Percentiles rank a stretch among this genome's conserved stretches.
Evolutionary conservation across 1,284 basidiomycete species (phyloP).

Genomic region (Stereum hirsutum): DNA sequence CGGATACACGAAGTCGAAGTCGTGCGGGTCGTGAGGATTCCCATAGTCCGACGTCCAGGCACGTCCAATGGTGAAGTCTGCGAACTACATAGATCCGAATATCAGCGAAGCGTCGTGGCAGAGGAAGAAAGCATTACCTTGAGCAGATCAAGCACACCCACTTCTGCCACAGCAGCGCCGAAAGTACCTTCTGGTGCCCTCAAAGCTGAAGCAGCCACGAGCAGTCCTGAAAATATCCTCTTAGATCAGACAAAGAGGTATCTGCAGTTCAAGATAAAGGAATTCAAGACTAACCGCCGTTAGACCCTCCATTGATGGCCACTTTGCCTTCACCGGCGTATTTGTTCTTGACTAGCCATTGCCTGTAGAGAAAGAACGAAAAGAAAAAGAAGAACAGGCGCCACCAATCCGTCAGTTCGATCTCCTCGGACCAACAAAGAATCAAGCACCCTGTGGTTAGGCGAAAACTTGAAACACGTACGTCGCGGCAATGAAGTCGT

Average conservation of each 20-base stretch:
- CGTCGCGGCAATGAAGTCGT: slow-evolving; percentile 79
- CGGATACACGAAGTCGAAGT: slow-evolving; percentile 77
- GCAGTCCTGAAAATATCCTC: slow-evolving; percentile 38
- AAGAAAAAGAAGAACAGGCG: slow-evolving; percentile 1
- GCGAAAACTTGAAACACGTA: slow-evolving; percentile 28
- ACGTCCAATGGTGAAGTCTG: slow-evolving; percentile 70
- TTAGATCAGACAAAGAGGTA: slow-evolving; percentile 8
- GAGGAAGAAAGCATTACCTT: slow-evolving; percentile 37
- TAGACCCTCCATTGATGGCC: slow-evolving; percentile 71
- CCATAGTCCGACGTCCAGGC: slow-evolving; percentile 82
- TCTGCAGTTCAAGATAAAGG: slow-evolving; percentile 6
- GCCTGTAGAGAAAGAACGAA: too few relatives aligned
- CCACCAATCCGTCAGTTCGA: background rate
- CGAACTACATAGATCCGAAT: slow-evolving; percentile 36
- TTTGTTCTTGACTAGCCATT: slow-evolving; percentile 66
- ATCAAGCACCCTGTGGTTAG: background rate
- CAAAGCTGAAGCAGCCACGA: slow-evolving; percentile 75
- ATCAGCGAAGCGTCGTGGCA: background rate
- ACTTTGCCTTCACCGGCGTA: slow-evolving; percentile 68
- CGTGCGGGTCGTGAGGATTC: slow-evolving; percentile 63
- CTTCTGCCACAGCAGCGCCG: slow-evolving; percentile 74
- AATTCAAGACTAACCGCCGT: slow-evolving; percentile 47
- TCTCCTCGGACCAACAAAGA: background rate
- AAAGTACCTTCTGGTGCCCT: slow-evolving; percentile 72
- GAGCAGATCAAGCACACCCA: slow-evolving; percentile 77